Evolutionary conservation across 345 rosid species (phyloP), one percentile per base, ranked within the genome.

Genomic region (Gossypium rotundifolium): DNA sequence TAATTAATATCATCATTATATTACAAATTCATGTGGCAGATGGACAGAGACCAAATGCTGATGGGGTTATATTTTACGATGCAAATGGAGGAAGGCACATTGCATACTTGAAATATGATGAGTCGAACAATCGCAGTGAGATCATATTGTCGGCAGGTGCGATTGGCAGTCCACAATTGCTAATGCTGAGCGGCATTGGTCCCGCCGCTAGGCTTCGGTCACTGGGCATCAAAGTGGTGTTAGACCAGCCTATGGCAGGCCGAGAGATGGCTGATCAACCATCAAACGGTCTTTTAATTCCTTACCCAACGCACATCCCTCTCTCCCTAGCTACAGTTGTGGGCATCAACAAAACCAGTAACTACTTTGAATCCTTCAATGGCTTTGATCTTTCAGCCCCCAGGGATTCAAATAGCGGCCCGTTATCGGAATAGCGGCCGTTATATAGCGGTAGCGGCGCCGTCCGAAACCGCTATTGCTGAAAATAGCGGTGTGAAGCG

Each of bases 41-140:
- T 61, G 83, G 71, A 18, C 81, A 66, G 46, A 86, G 80, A 44
- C 94, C 91, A 7, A 88, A 76, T 71, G 98, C 93, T 2, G 78
- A 83, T 51, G 90, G 93, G 45, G 98, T 91, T 72, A 74, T 84
- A 29, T 93, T 85, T 73, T 63, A 74, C 65, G 98, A 88, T 60
- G 74, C 58, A 0, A 33, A 7, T 3, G 97, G 95, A 73, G 44
- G 13, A n/a, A 74, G 46, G 52, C 93, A 84, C 81, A 84, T 68
- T 44, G 95, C 80, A 2, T 81, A 79, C 51, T 72, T 87, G 44
- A 77, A n/a, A 7, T 72, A 72, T 22, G 67, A 72, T 22, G 67
- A 74, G 44, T 23, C 70, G 5, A 16, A 3, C n/a, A 51, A 6
- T 14, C n/a, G 7, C n/a, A 16, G 55, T 51, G 55, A 51, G 55